Conservation (phyloP, 176 grass and related monocot genomes). For the Eremochloa ophiuroides region DNA sequence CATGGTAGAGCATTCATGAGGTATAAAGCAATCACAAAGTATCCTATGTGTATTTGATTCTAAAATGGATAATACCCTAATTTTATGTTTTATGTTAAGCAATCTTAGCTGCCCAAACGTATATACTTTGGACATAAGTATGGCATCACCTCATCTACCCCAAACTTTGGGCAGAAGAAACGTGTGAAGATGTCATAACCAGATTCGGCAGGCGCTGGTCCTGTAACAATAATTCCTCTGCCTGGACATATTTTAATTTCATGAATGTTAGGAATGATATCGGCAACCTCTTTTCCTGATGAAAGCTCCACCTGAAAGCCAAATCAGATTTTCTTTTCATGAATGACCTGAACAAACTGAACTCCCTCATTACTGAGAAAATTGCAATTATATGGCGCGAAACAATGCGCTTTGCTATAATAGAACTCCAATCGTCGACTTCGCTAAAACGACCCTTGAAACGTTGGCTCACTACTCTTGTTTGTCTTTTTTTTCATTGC, state of each 20-base stretch:
- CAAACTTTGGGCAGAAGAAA: slow-evolving; percentile 61
- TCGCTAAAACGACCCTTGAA: too few species aligned
- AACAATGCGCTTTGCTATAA: too few species aligned
- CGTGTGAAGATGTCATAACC: slow-evolving; percentile 74
- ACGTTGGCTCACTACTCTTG: too few species aligned
- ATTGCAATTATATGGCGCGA: too few species aligned
- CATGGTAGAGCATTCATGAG: too few species aligned
- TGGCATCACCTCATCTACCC: slow-evolving; percentile 60
- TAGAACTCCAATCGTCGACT: too few species aligned
- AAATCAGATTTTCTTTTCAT: not conserved
- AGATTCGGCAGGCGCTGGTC: slow-evolving; percentile 55
- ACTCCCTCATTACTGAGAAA: not conserved
- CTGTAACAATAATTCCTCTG: slow-evolving; percentile 59
- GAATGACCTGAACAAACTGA: not conserved
- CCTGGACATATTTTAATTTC: slow-evolving; percentile 49
- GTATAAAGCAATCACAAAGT: too few species aligned
- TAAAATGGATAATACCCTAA: too few species aligned
- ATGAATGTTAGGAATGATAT: slow-evolving; percentile 49
- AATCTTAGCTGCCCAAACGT: too few species aligned
- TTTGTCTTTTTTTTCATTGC: not conserved
- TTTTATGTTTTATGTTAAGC: too few species aligned
- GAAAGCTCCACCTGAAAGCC: slow-evolving; percentile 68
- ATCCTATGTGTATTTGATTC: too few species aligned
- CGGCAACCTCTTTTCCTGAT: slow-evolving; percentile 60
- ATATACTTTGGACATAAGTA: not conserved